Base-by-base conservation (phyloP, 2,329 filamentous ascomycete species). In the Ceratocystis diversiconidia region DNA sequence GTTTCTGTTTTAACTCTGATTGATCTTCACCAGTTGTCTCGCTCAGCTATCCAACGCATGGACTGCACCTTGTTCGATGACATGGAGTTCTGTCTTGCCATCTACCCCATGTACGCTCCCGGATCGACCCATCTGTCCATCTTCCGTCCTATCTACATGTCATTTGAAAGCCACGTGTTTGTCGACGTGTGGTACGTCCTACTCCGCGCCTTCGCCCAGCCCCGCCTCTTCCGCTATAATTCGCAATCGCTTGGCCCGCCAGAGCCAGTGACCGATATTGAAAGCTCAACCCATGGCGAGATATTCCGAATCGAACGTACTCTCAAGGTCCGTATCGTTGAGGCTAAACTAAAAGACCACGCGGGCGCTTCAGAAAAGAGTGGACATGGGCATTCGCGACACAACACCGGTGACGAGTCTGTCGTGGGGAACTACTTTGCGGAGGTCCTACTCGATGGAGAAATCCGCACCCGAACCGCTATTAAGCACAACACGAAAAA, bases 151-250 rank as follows among this genome's bases (percentile, higher is more conserved):
- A 86, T 97, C 44, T 96, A 95, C 73, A 79, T 99, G 43, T 88
- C 90, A 2, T 76, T 96, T 57, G 92, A 97, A 70, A 92, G 85
- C 30, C 84, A 92, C 52, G 85, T 95, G 5, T 79, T 95, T n/a
- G 96, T 95, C 71, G 94, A 99, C 73, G 94, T 96, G 12, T 99
- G 94, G 94, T 92, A 95, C 71, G 92, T 96, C 5, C 78, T 99
- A 8, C 75, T 99, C 36, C 85, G 92, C 68, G 91, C 92, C 0
- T 96, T 96, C 74, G 90, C 92, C 0, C 86, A 95, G 59, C 92
- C 94, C 0, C 91, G 96, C 71, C 80, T 97, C 12, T 97, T 96
- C 72, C 89, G 86, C 1, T 73, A 84, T 17, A 79, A 83, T 50
- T 70, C 78, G 8, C 72, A 77, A 12, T 75, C 76, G 17, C 74